These are phyloP conservation scores for Musa troglodytarum DNA, from an alignment of 176 grass and related monocot genomes.

Conservation along the genomic window DNA sequence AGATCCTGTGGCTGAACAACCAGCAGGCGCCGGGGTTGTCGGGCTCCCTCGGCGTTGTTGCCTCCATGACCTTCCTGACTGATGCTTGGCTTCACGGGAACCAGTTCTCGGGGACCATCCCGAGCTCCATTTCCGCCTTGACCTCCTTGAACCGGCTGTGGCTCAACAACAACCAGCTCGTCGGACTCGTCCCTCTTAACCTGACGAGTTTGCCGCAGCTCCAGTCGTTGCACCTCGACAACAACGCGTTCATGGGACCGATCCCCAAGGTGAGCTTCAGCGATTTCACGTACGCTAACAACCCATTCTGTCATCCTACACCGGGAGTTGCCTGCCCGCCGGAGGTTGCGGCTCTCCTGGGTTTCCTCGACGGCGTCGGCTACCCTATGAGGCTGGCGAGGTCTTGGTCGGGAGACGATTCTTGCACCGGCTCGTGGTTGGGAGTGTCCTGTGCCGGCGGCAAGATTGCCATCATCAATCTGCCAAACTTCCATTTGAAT, in stretches of 20 bases:
- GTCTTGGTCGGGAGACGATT: slow-evolving; percentile 48
- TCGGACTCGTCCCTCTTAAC: slow-evolving; percentile 41
- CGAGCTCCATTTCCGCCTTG: slow-evolving; percentile 33
- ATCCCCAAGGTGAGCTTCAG: slow-evolving; percentile 40
- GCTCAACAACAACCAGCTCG: slow-evolving; percentile 61
- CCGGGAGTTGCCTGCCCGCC: slow-evolving; percentile 39
- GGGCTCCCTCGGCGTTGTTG: slow-evolving; percentile 43
- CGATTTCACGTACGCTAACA: slow-evolving; percentile 29
- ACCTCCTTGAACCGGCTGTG: slow-evolving; percentile 23
- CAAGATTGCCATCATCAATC: slow-evolving; percentile 37
- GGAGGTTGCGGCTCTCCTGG: slow-evolving; percentile 45
- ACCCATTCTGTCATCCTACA: slow-evolving; percentile 46
- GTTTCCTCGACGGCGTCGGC: slow-evolving; percentile 32
- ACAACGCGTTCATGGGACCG: slow-evolving; percentile 59
- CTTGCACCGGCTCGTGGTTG: slow-evolving; percentile 41
- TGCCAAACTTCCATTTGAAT: slow-evolving; percentile 42
- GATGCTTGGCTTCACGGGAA: slow-evolving; percentile 76
- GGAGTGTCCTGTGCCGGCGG: slow-evolving; percentile 45
- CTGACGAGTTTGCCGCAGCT: slow-evolving; percentile 36
- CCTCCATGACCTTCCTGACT: slow-evolving; percentile 35
- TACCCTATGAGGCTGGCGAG: slow-evolving; percentile 23
- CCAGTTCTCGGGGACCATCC: slow-evolving; percentile 51
- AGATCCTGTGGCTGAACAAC: slow-evolving; percentile 81
- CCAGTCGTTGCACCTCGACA: slow-evolving; percentile 44
- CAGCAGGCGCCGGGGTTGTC: slow-evolving; percentile 41